Base-by-base conservation (phyloP, 768 basidiomycete genomes). In the Podaxis pistillaris region DNA sequence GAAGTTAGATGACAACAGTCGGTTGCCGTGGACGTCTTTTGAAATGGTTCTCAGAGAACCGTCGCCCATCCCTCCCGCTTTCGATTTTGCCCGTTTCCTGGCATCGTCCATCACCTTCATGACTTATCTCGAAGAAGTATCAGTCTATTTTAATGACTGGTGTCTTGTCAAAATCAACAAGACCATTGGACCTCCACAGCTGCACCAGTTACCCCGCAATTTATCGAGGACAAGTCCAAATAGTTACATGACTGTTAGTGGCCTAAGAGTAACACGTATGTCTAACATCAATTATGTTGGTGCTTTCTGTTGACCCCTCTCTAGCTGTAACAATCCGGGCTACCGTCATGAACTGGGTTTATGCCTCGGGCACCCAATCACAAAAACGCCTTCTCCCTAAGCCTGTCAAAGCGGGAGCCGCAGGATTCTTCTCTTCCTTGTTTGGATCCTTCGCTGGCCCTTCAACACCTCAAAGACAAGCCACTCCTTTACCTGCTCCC, bases 41-140 rank as follows among this genome's bases (percentile, higher is more conserved):
- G 85, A 91, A 63, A 96, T 99, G 92, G 79, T 81, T 3, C 81
- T 97, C 1, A 84, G 96, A 52, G 92, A 96, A 69, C 85, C 89
- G 3, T 78, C 81, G 1, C 85, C 94, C 0, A 87, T 96, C 62
- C 94, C 93, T 0, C 81, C 85, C 17, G 82, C 91, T 6, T 92
- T 96, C 65, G 94, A 98, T 68, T 88, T 98, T 65, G 86, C 90
- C 36, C 85, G 93, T 22, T 98, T 99, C 72, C 81, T 99, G 19
- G 83, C 89, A 41, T 96, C 94, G 1, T 93, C 91, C 0, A 87
- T 99, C 60, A 95, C 94, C 0, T 99, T 99, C 76, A 98, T 97
- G 90, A 78, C 83, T 11, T 82, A 87, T 63, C 81, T 99, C 9
- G 77, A 79, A 11, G 82, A 89, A 72, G 85, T 98, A 62, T 86